phyloP scores from a whole-genome alignment of 805 yeast species.

The Metschnikowia gelsemii region DNA sequence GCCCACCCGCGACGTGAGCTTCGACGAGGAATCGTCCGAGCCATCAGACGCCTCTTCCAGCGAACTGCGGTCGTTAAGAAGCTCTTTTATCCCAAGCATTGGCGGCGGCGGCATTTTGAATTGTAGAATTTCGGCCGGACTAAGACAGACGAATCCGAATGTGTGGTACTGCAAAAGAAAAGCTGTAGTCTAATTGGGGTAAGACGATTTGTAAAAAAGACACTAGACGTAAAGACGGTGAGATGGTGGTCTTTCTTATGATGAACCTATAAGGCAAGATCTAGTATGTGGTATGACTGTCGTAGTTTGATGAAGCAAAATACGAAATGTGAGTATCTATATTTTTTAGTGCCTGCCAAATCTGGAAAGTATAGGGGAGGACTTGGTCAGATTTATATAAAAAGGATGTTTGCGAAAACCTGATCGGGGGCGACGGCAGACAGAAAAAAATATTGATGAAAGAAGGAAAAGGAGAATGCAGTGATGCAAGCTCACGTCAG shows the following conservation, averaged over 20 bases:
- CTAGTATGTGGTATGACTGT: background rate
- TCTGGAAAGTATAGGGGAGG: conserved; percentile 3
- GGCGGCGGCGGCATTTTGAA: conserved; percentile 9
- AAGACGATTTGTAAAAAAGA: no score
- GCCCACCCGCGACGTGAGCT: conserved; percentile 8
- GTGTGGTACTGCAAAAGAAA: background rate
- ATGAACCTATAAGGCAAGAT: no score
- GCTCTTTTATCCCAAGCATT: conserved; percentile 23
- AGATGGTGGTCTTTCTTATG: no score
- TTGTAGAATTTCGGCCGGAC: background rate
- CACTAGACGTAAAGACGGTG: no score
- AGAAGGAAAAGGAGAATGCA: conserved; percentile 4
- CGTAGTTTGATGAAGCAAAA: no score
- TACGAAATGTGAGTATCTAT: background rate
- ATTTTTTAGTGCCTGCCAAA: background rate
- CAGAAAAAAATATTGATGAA: background rate
- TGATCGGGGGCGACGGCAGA: conserved; percentile 2
- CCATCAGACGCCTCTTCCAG: conserved; percentile 8
- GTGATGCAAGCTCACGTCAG: conserved; percentile 7
- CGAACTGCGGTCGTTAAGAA: conserved; percentile 17
- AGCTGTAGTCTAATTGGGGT: background rate
- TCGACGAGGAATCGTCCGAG: conserved; percentile 8
- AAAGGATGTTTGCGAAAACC: background rate
- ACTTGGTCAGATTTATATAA: background rate
- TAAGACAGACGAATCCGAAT: background rate